phyloP scores from a whole-genome alignment of 2,329 filamentous ascomycete species.

The Plenodomus lindquistii region DNA sequence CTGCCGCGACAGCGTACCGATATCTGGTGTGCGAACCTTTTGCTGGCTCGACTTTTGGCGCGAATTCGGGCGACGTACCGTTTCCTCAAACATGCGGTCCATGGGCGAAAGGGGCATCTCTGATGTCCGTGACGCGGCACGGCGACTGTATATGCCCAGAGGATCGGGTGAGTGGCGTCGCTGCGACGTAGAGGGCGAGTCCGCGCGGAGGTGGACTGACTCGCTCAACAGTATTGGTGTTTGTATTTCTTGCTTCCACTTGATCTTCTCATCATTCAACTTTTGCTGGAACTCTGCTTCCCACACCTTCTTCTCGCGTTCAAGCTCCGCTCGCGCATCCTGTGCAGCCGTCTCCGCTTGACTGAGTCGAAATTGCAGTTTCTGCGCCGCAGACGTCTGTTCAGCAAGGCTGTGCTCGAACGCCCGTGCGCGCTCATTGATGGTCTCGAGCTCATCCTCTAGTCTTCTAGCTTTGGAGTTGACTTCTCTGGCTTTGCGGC shows the following conservation, averaged over 20 bases:
- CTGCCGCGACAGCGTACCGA: slow-evolving; percentile 39
- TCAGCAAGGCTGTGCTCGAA: slow-evolving; percentile 66
- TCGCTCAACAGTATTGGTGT: slow-evolving; percentile 31
- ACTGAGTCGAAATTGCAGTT: slow-evolving; percentile 67
- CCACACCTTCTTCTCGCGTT: slow-evolving; percentile 62
- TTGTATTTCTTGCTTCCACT: slow-evolving; percentile 57
- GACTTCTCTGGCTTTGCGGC: slow-evolving; percentile 86
- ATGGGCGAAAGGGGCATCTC: slow-evolving; percentile 40
- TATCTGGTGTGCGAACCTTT: slow-evolving; percentile 42
- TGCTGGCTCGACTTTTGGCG: slow-evolving; percentile 31
- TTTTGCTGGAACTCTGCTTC: slow-evolving; percentile 62
- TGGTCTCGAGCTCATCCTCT: slow-evolving; percentile 81
- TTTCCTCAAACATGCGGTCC: slow-evolving; percentile 42
- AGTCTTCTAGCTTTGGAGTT: slow-evolving; percentile 68
- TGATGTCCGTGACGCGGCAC: slow-evolving; percentile 34
- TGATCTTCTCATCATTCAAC: slow-evolving; percentile 67
- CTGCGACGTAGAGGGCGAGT: slow-evolving; percentile 43
- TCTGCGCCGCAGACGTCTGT: slow-evolving; percentile 62
- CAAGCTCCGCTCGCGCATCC: slow-evolving; percentile 60
- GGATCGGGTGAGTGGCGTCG: slow-evolving; percentile 49
- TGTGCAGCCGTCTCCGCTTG: slow-evolving; percentile 66
- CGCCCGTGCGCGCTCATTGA: slow-evolving; percentile 64
- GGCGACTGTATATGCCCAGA: slow-evolving; percentile 34
- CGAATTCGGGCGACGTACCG: slow-evolving; percentile 42
- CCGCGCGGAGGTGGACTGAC: slow-evolving; percentile 38